phyloP scores from a whole-genome alignment of 495 filamentous ascomycete genomes.

The Penicillium dipodomyicola region DNA sequence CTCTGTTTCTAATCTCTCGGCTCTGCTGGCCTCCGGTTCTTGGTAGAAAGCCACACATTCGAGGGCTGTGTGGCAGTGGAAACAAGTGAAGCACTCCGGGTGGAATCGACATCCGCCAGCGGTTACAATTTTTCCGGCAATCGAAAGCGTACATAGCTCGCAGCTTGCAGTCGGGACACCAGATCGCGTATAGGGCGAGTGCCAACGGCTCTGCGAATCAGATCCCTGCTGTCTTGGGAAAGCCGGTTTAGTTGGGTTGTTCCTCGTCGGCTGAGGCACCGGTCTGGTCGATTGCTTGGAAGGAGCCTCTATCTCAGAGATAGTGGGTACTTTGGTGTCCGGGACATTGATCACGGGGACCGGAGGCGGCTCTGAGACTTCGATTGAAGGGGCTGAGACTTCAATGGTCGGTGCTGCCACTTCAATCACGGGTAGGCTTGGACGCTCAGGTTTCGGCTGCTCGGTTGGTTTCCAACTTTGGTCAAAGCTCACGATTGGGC shows the following conservation, averaged over 20 bases:
- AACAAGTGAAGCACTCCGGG: constrained; percentile 88
- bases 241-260: constrained; percentile 15
- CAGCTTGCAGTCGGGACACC: constrained; percentile 70
- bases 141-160: constrained; percentile 76
- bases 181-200: constrained; percentile 51
- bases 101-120: constrained; percentile 83
- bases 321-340: constrained; percentile 44
- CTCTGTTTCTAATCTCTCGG: constrained; percentile 61
- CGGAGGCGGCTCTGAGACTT: constrained; percentile 51
- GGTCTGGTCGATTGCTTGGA: constrained; percentile 20
- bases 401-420: constrained; percentile 30
- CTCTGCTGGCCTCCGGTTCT: constrained; percentile 71
- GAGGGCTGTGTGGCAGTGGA: constrained; percentile 79
- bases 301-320: constrained; percentile 34
- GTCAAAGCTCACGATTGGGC: constrained; percentile 94
- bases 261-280: constrained; percentile 24
- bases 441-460: constrained; percentile 25
- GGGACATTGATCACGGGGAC: constrained; percentile 65
- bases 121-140: constrained; percentile 86
- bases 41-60: constrained; percentile 96
- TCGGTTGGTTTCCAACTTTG: constrained; percentile 67
- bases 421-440: constrained; percentile 45
- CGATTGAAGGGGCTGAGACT: constrained; percentile 24
- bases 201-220: constrained; percentile 34
- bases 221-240: constrained; percentile 25